A percentile compares a stretch with the other conserved stretches of the same genome.
phyloP scores from a whole-genome alignment of 768 basidiomycete genomes.

The Auriculariales sp. region DNA sequence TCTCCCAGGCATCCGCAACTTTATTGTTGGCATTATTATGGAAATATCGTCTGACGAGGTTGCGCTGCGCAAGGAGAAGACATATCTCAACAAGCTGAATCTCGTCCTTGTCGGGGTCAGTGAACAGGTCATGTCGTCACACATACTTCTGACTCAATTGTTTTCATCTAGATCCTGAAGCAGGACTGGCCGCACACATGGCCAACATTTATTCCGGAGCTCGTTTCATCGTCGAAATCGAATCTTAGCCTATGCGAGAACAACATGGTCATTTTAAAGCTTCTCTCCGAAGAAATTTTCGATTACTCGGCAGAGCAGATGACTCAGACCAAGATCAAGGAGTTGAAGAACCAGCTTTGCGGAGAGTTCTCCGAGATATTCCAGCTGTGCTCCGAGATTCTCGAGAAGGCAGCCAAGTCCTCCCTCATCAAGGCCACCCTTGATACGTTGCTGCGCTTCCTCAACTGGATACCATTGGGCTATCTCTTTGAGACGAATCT shows the following conservation, averaged over 20 bases:
- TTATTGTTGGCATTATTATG: conserved; percentile 85
- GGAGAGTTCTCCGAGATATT: conserved; percentile 96
- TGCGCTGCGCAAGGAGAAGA: conserved; percentile 81
- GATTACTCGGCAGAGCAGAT: conserved; percentile 98
- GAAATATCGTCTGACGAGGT: conserved; percentile 87
- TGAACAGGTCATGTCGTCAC: conserved; percentile 5
- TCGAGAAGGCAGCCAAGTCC: conserved; percentile 93
- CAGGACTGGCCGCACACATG: conserved; percentile 99
- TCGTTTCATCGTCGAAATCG: conserved; percentile 93
- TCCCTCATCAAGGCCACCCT: conserved; percentile 88
- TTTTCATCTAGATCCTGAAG: conserved; percentile 66
- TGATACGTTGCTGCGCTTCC: conserved; percentile 86
- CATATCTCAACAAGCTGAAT: conserved; percentile 91
- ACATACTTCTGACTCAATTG: background rate
- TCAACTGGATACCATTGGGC: conserved; percentile 98
- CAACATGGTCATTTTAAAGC: conserved; percentile 96
- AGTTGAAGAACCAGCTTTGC: conserved; percentile 95
- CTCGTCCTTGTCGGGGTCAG: conserved; percentile 85
- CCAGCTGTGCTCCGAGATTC: conserved; percentile 89
- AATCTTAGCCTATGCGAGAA: conserved; percentile 96
- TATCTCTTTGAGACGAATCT: conserved; percentile 98
- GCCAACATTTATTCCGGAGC: conserved; percentile 94
- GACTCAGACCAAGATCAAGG: conserved; percentile 96
- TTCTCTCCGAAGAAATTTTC: conserved; percentile 97
- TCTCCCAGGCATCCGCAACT: conserved; percentile 78